Conservation (phyloP, 108 stramenopile genomes). For the Skeletonema menzelii region DNA sequence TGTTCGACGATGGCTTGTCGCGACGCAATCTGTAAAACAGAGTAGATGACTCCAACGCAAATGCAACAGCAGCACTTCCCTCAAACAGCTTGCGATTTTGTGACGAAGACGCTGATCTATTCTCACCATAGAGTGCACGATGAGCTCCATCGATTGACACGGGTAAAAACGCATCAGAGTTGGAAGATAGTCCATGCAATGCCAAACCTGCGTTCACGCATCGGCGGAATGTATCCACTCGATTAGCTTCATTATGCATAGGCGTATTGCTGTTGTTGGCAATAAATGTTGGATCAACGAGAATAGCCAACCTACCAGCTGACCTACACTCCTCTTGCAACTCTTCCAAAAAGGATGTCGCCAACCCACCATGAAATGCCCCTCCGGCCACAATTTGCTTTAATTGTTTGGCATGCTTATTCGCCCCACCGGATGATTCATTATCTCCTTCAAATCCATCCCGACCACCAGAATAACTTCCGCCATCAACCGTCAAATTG, state of each 20-base stretch:
- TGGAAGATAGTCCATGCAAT: constrained; percentile 56
- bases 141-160: constrained; percentile 42
- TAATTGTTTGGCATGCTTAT: constrained; percentile 11
- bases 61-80: constrained; percentile 58
- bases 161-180: constrained; percentile 65
- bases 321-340: constrained; percentile 70
- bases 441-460: not conserved
- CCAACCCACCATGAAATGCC: constrained; percentile 64
- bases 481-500: constrained; percentile 55
- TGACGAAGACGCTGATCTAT: not conserved
- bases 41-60: constrained; percentile 70
- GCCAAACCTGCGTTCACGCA: constrained; percentile 57
- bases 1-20: not conserved
- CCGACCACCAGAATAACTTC: not conserved
- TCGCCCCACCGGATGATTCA: not conserved
- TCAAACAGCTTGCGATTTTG: constrained; percentile 48
- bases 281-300: constrained; percentile 20
- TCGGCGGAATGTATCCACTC: constrained; percentile 53
- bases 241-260: constrained; percentile 6
- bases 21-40: constrained; percentile 60
- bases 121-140: constrained; percentile 13
- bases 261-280: not conserved
- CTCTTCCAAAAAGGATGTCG: constrained; percentile 66
- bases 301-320: constrained; percentile 53
- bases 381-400: constrained; percentile 20